Conservation (phyloP, 2,329 filamentous ascomycete species). For the Sporothrix pseudoabietina region DNA sequence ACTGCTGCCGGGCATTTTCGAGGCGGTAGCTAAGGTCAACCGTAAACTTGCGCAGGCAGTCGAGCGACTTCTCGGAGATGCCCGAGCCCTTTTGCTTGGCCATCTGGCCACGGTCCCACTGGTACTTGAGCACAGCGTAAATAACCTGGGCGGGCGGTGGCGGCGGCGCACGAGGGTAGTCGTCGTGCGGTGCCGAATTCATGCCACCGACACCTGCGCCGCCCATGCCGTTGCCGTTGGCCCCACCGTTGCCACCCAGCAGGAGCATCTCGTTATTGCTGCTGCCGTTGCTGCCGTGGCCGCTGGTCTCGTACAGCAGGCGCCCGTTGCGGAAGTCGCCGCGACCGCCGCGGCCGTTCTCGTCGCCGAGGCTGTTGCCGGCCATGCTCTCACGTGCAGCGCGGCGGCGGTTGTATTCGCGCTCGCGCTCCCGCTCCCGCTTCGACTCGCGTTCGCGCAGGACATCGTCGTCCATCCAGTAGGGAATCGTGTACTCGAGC, state of each 20-base stretch:
- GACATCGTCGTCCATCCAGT: constrained; percentile 50
- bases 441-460: constrained; percentile 36
- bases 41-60: constrained; percentile 63
- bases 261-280: constrained; percentile 24
- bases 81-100: constrained; percentile 47
- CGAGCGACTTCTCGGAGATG: constrained; percentile 58
- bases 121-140: constrained; percentile 96
- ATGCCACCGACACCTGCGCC: background rate
- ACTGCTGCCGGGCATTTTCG: constrained; percentile 56
- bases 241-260: constrained; percentile 22
- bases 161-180: constrained; percentile 28
- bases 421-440: constrained; percentile 32
- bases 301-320: constrained; percentile 30
- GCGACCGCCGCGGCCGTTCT: constrained; percentile 26
- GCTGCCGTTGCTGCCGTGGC: constrained; percentile 26
- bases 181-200: constrained; percentile 24
- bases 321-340: constrained; percentile 33
- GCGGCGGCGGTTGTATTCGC: constrained; percentile 31
- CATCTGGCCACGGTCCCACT: constrained; percentile 84
- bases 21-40: constrained; percentile 59
- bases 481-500: constrained; percentile 62
- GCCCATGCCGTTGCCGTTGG: constrained; percentile 11
- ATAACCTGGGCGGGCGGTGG: constrained; percentile 71
- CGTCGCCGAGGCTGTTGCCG: constrained; percentile 15
- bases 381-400: constrained; percentile 26